Conservation (phyloP, 192 early-diverging fungal species). For the Mortierella antarctica region DNA sequence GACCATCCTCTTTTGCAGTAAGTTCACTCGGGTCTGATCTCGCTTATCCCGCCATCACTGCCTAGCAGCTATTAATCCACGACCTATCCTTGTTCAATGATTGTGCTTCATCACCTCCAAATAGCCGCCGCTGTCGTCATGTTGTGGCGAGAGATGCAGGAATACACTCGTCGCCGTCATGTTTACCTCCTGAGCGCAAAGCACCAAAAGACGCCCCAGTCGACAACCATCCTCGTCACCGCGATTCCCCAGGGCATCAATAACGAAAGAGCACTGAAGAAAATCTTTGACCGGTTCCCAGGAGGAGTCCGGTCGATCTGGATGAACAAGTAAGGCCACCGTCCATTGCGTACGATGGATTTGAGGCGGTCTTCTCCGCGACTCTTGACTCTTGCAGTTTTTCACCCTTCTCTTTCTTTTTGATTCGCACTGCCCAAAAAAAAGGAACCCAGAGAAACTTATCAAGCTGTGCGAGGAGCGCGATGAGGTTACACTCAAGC, state of each 20-base stretch:
- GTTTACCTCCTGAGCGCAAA: constrained; percentile 67
- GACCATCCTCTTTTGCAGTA: constrained; percentile 64
- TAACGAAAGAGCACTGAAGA: constrained; percentile 55
- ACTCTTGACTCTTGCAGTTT: constrained; percentile 3
- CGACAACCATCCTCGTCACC: constrained; percentile 75
- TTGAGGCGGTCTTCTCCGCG: no score
- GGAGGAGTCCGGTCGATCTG: constrained; percentile 74
- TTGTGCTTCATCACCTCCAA: not conserved
- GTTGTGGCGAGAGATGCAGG: constrained; percentile 64
- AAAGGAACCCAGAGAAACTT: constrained; percentile 60
- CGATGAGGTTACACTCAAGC: constrained; percentile 54
- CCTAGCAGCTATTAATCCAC: not conserved
- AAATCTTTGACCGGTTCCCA: constrained; percentile 71
- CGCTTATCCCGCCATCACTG: not conserved
- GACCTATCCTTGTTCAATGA: not conserved
- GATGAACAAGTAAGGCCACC: constrained; percentile 62
- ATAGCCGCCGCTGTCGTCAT: constrained; percentile 46
- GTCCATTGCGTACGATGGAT: not conserved
- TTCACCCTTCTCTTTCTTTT: not conserved
- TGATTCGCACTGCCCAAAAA: not conserved
- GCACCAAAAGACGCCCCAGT: constrained; percentile 57
- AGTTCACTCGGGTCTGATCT: constrained; percentile 6
- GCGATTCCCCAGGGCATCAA: constrained; percentile 73
- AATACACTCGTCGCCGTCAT: constrained; percentile 76
- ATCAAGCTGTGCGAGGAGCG: constrained; percentile 60